Evolutionary conservation across 2,329 filamentous ascomycete genomes (phyloP).

Genomic region (Coniochaeta sp.): DNA sequence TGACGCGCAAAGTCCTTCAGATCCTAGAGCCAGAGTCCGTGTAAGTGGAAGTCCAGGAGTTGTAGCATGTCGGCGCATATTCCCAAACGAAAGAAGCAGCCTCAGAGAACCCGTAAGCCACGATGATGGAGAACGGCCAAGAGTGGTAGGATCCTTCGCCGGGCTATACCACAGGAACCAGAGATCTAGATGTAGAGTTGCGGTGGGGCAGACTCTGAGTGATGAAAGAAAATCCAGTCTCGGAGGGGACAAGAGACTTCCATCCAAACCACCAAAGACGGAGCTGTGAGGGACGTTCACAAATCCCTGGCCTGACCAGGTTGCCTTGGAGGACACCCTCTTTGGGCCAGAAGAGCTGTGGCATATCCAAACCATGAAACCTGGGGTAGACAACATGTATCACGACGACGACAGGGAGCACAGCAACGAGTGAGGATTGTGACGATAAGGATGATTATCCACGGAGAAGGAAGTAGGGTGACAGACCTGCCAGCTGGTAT

Average conservation of each 20-base stretch:
- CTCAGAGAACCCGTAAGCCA: constrained; percentile 24
- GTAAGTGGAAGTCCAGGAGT: constrained; percentile 66
- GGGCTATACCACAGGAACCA: constrained; percentile 4
- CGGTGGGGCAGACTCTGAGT: not conserved
- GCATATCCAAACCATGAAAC: not conserved
- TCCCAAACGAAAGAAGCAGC: constrained; percentile 21
- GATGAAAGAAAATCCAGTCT: not conserved
- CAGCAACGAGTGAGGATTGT: not conserved
- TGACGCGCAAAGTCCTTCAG: constrained; percentile 98
- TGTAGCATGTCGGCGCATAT: constrained; percentile 18
- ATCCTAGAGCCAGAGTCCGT: constrained; percentile 80
- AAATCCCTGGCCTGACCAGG: not conserved
- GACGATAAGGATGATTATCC: constrained; percentile 17
- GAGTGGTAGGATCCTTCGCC: constrained; percentile 5
- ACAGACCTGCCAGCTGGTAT: constrained; percentile 99
- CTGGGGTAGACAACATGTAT: not conserved
- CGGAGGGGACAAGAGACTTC: not conserved
- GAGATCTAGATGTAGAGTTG: constrained; percentile 5
- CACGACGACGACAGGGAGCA: not conserved
- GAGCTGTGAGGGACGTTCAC: not conserved
- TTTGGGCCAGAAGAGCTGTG: not conserved
- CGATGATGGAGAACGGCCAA: constrained; percentile 12
- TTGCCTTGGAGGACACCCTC: not conserved
- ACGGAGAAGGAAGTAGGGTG: constrained; percentile 48
- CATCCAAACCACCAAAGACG: not conserved